Evolutionary conservation across 345 rosid genomes (phyloP), one percentile per base, ranked within the genome.

Genomic region (Kandelia obovata): DNA sequence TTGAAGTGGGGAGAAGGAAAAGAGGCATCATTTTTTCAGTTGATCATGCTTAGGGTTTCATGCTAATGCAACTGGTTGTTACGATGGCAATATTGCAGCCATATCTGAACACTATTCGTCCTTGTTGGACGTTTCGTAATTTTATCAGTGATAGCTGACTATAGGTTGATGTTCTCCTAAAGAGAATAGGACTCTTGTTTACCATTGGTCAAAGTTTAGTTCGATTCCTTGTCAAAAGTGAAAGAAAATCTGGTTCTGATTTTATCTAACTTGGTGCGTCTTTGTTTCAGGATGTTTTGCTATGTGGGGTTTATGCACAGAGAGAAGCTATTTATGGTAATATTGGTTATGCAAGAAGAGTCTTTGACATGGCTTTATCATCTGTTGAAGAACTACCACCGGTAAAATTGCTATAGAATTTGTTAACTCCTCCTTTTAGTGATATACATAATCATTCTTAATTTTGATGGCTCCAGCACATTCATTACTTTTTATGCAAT

Each of bases 271-370:
- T 39, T 62, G 55, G 20, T 75, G 65, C 71, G 66, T 76, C 39
- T 71, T n/a, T 82, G 16, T 37, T 51, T 27, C 65, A 92, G 98
- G 96, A 92, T 86, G 67, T 92, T 63, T 80, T 92, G 80, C 92
- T 95, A 8, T 92, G 99, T 76, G 99, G 99, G 77, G 89, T 95
- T 66, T 95, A 95, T 82, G 98, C 98, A 70, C 93, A 47, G 66
- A 86, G 96, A 72, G 99, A 95, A 77, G 96, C 96, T 81, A 82
- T 79, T 63, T 84, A 76, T 74, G 92, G 97, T 72, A 92, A 95
- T 71, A 81, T 92, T 76, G 87, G 80, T 72, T 88, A 85, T 76
- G 96, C 98, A 71, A 92, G 99, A 79, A 84, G 85, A 84, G 88
- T 87, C 56, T 92, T 95, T 56, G 98, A 95, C 82, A 87, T 95